A percentile compares a stretch with the other conserved stretches of the same genome.
phyloP scores from a whole-genome alignment of 805 yeast genomes.

The Candida glaebosa region DNA sequence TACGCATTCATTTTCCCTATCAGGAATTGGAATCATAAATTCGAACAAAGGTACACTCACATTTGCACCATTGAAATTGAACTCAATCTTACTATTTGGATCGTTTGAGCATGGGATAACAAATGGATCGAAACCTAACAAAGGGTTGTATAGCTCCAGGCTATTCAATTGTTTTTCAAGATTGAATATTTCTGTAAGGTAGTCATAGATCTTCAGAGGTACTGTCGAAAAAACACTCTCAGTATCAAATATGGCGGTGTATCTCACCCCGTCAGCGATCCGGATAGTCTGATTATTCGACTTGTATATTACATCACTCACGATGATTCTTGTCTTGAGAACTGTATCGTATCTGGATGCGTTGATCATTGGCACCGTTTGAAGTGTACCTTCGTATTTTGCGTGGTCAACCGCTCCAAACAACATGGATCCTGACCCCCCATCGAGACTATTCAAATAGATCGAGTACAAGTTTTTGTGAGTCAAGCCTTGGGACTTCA shows the following conservation, averaged over 20 bases:
- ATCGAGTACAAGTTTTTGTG: slow-evolving; percentile 31
- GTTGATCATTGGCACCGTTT: slow-evolving; percentile 17
- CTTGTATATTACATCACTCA: neutral
- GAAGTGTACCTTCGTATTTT: slow-evolving; percentile 21
- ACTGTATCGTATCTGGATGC: neutral
- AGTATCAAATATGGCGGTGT: no score
- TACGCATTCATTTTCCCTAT: neutral
- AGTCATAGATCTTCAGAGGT: no score
- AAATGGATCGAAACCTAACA: neutral
- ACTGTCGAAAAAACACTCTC: no score
- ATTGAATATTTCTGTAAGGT: no score
- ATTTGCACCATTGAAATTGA: neutral
- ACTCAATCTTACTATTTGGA: neutral
- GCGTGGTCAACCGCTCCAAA: slow-evolving; percentile 29
- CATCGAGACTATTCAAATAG: slow-evolving; percentile 19
- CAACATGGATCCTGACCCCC: slow-evolving; percentile 19
- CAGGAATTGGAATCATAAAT: slow-evolving; percentile 1
- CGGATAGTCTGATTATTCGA: no score
- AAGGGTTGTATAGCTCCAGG: neutral
- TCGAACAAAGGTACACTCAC: slow-evolving; percentile 1
- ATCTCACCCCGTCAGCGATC: no score
- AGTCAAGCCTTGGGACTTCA: slow-evolving; percentile 29
- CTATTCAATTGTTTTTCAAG: neutral
- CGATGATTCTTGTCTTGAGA: no score
- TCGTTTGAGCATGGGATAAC: neutral